These are phyloP conservation scores for maize (Zea mays) DNA, from an alignment of 176 grass and related monocot genomes.

Conservation along the genomic window DNA sequence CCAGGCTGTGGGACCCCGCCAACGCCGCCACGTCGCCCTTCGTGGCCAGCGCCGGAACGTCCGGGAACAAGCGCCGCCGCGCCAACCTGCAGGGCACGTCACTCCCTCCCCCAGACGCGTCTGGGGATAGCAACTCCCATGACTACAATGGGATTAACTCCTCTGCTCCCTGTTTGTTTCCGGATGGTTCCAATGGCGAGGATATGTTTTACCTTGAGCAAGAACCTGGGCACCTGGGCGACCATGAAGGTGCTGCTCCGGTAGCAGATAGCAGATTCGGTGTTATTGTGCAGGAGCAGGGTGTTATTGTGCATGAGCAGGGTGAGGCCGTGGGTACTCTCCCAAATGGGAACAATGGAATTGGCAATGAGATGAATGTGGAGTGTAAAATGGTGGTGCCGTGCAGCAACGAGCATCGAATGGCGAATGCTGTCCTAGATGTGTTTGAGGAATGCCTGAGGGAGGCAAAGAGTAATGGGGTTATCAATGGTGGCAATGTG, in stretches of 20 bases:
- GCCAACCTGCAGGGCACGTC: conserved; percentile 42
- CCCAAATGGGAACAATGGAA: conserved; percentile 3
- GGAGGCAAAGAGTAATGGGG: conserved; percentile 44
- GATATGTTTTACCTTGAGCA: conserved; percentile 41
- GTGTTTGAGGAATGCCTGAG: conserved; percentile 75
- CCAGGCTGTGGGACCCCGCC: conserved; percentile 86
- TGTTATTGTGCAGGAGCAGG: conserved; percentile 28
- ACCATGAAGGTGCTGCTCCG: background rate
- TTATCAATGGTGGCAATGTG: background rate
- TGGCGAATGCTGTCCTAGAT: conserved; percentile 60
- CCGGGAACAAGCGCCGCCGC: conserved; percentile 84
- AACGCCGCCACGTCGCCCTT: conserved; percentile 76
- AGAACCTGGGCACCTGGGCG: conserved; percentile 33
- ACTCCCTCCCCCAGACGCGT: conserved; percentile 2
- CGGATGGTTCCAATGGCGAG: conserved; percentile 10
- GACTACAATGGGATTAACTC: conserved; percentile 49
- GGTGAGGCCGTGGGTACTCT: background rate
- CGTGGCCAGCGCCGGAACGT: conserved; percentile 23
- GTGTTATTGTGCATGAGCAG: background rate
- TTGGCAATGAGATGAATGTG: conserved; percentile 28
- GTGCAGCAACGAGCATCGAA: conserved; percentile 29
- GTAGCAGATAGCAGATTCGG: conserved; percentile 35
- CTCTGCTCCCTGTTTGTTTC: background rate
- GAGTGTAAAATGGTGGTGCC: conserved; percentile 36
- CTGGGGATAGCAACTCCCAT: conserved; percentile 42